Evolutionary conservation across 1,284 basidiomycete genomes (phyloP).

Genomic region (Crucibulum parvulum): DNA sequence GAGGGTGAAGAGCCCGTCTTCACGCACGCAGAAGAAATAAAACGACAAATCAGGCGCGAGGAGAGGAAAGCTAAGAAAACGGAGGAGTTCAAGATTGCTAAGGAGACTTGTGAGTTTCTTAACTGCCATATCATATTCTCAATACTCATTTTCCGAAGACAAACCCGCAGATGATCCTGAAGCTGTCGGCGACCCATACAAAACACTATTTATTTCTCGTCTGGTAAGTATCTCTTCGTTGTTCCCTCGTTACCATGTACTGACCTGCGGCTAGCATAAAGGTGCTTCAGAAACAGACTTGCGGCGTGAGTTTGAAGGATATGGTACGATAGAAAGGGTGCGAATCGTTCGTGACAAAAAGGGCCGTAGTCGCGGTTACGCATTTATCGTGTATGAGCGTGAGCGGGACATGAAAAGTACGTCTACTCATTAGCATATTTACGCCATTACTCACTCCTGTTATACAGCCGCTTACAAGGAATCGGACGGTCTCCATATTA

Average conservation of each 20-base stretch:
- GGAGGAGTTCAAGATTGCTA: slow-evolving; percentile 83
- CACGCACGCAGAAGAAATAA: slow-evolving; percentile 81
- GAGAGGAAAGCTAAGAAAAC: slow-evolving; percentile 81
- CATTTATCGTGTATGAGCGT: slow-evolving; percentile 97
- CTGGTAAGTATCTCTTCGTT: slow-evolving; percentile 59
- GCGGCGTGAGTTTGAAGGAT: slow-evolving; percentile 93
- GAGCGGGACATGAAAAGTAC: slow-evolving; percentile 99
- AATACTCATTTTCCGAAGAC: slow-evolving; percentile 54
- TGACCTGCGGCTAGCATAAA: slow-evolving; percentile 69
- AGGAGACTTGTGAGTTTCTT: slow-evolving; percentile 77
- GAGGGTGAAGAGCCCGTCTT: slow-evolving; percentile 82
- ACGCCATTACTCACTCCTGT: slow-evolving; percentile 17
- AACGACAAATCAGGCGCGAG: slow-evolving; percentile 80
- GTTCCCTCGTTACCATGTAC: slow-evolving; percentile 3
- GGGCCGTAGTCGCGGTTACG: slow-evolving; percentile 89
- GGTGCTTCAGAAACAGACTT: slow-evolving; percentile 91
- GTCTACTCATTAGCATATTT: slow-evolving; percentile 22
- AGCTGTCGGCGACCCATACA: slow-evolving; percentile 98
- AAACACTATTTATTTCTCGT: slow-evolving; percentile 96
- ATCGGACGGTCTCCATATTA: slow-evolving; percentile 96
- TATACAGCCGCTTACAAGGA: slow-evolving; percentile 95
- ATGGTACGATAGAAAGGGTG: slow-evolving; percentile 93
- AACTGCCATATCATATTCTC: not conserved
- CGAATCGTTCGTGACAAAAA: slow-evolving; percentile 92
- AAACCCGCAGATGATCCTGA: slow-evolving; percentile 92